These are phyloP conservation scores for Allium fistulosum DNA, from an alignment of 106 monocot genomes.

Conservation along the genomic window DNA sequence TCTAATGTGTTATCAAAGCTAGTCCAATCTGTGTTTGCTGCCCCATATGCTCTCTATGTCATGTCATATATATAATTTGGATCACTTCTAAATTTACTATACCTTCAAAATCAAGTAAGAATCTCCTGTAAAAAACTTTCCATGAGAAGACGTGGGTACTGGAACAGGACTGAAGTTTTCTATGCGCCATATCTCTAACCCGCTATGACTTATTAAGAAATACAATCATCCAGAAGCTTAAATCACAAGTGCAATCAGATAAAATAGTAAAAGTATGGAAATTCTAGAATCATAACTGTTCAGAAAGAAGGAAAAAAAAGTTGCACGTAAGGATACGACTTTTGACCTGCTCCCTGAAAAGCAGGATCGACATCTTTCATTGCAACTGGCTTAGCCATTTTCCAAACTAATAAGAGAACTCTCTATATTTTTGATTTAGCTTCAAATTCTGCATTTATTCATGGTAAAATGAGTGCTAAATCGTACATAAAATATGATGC, in stretches of 20 bases:
- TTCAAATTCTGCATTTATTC: not conserved
- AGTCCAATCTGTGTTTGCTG: no score
- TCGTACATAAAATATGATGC: not conserved
- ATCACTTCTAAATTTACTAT: no score
- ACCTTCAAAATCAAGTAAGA: slow-evolving; percentile 14
- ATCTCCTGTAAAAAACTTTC: slow-evolving; percentile 18
- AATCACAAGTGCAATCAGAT: not conserved
- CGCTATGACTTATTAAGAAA: slow-evolving; percentile 9
- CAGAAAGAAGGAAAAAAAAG: not conserved
- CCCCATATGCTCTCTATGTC: no score
- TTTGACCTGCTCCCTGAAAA: slow-evolving; percentile 14
- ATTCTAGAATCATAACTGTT: not conserved
- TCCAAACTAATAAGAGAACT: not conserved
- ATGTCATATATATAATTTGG: no score
- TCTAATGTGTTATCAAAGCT: no score
- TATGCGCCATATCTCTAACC: slow-evolving; percentile 21
- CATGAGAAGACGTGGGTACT: slow-evolving; percentile 15
- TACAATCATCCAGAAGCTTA: not conserved
- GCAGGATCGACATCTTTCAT: slow-evolving; percentile 10
- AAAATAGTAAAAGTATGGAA: not conserved
- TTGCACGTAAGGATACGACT: slow-evolving; percentile 3
- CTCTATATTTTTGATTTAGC: not conserved
- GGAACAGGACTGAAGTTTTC: slow-evolving; percentile 15
- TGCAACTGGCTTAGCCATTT: slow-evolving; percentile 1
- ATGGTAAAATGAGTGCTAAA: no score